These are phyloP conservation scores for Candida pseudoviswanathii DNA, from an alignment of 1,139 yeast genomes.

Conservation along the genomic window DNA sequence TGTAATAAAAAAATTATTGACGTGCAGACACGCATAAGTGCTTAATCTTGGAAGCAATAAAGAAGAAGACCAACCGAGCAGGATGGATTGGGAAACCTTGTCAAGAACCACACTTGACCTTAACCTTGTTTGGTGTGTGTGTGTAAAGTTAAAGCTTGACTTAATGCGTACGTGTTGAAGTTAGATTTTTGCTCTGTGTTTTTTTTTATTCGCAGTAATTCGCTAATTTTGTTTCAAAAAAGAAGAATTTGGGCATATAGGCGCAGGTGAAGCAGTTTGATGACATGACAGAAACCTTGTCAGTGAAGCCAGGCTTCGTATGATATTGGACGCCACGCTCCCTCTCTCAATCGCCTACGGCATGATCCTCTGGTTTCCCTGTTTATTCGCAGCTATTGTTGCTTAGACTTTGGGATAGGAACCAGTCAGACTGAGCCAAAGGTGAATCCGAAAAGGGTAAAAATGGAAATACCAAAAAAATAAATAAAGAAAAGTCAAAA, in stretches of 20 bases:
- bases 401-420: too few species aligned
- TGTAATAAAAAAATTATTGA: too few species aligned
- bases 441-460: not conserved
- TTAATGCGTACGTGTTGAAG: not conserved
- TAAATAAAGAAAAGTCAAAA: not conserved
- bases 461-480: not conserved
- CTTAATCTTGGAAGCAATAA: too few species aligned
- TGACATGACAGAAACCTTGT: not conserved
- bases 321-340: too few species aligned
- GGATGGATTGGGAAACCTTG: too few species aligned
- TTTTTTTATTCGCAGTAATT: not conserved
- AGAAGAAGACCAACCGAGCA: too few species aligned
- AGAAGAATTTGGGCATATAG: not conserved
- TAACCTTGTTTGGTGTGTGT: too few species aligned
- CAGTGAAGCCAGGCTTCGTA: not conserved
- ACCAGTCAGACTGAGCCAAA: not conserved
- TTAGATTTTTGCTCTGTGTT: not conserved
- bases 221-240: not conserved
- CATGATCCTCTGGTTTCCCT: too few species aligned
- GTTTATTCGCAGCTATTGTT: too few species aligned
- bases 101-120: too few species aligned
- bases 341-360: too few species aligned
- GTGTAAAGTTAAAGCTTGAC: not conserved
- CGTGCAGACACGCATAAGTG: too few species aligned
- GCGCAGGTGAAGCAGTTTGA: not conserved